Base-by-base conservation (phyloP, 2,329 filamentous ascomycete species). In the Didymellaceae sp. region DNA sequence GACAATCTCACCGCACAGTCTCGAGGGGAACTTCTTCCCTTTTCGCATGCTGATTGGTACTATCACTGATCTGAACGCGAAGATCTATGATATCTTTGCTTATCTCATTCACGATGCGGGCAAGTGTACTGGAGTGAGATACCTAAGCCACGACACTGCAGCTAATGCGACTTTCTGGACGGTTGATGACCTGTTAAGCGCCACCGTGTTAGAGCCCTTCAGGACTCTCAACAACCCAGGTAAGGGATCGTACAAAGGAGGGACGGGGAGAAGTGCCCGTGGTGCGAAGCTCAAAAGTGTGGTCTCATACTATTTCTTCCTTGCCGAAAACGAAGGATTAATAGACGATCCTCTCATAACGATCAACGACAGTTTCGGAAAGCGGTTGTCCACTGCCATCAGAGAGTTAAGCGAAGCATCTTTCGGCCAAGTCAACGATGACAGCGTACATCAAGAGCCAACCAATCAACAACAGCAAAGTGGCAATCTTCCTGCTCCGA, bases 281-380 rank as follows among this genome's bases (percentile, higher is more conserved):
- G 39, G 38, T 7, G 49, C 40, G 3, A 59, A 54, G 24, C 39
- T 54, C 9, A 38, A 47, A 6, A 45, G 34, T 22, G 16, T 59
- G 2, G 21, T 59, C 1, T 44, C 33, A 3, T 59, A 59, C 35
- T 57, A 54, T 14, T 56, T 54, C 34, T 50, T 56, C 21, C 30
- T 59, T 9, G 53, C 56, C 4, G 53, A 59, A 17, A 45, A 52
- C n/a, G 22, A 45, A n/a, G 54, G 53, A 2, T 10, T 54, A 6
- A 54, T 56, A 9, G 31, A 26, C 2, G 16, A 43, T 20, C 50
- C 46, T 5, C n/a, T 13, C 2, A n/a, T 55, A 0, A 21, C 9
- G 1, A 21, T 46, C n/a, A 18, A 25, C n/a, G 28, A 34, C 13
- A 33, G 18, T 2, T 47, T 55, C 18, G 17, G 37, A 10, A 38